Evolutionary conservation across 2,329 filamentous ascomycete species (phyloP), one percentile per base, ranked within the genome.

Genomic region (Penicillium sp.): DNA sequence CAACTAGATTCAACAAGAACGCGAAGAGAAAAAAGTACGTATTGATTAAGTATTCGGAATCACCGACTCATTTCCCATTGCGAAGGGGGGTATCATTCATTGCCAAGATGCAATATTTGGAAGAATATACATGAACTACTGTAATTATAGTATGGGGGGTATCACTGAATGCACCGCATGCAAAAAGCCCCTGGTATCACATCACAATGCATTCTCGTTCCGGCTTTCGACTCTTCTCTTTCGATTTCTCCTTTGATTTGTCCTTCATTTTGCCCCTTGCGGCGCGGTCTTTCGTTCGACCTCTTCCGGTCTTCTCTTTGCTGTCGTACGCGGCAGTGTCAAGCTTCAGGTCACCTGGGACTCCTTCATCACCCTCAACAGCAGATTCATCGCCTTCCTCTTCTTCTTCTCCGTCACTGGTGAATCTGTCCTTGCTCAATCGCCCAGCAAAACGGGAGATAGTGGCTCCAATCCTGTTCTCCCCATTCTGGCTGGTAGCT

Each of bases 301-400:
- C 42, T 45, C 39, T 26, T 13, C 39, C 39, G 7, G 23, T 7
- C 39, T 43, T 43, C 21, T 43, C 39, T 43, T 43, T 43, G n/a
- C 23, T 28, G 23, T 43, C 42, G 18, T 45, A 45, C n/a, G 42
- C 42, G 28, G 42, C 10, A 29, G 42, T 26, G 21, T 16, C 16
- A 31, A 45, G 42, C 14, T 45, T 31, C 42, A 45, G 31, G 7
- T 45, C 42, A 45, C 31, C 42, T 13, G 42, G 48, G 24, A 39
- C 69, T 63, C 77, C 75, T 77, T 78, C 36, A 77, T 63, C 51
- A 64, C 51, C 58, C 5, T 67, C 68, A 19, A 54, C 49, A 33
- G 53, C 56, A 23, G 45, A 60, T 33, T 68, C 69, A 19, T 75
- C 55, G 11, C 42, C 55, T 29, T 69, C 63, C 21, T 61, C 66